Base-by-base conservation (phyloP, 305 asterid species). In the Fraxinus ornus region DNA sequence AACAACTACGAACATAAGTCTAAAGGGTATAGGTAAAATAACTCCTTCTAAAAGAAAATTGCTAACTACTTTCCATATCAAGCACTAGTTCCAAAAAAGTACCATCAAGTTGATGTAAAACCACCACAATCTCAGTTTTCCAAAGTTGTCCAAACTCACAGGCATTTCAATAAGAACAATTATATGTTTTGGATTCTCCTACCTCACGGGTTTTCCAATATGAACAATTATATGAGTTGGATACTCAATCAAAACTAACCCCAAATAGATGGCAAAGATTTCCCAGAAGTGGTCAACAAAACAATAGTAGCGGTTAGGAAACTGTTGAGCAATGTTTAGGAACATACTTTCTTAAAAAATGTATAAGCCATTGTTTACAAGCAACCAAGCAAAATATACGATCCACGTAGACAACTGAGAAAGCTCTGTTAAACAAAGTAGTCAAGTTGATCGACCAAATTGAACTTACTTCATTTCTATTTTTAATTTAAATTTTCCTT, bases 281-380 rank as follows among this genome's bases (percentile, higher is more conserved):
- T 28, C 70, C 36, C 15, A 75, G 5, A 52, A 75, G 8, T 35
- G 47, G n/a, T 64, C 41, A 35, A 32, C 35, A 44, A 33, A 79
- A 37, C 77, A 6, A n/a, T 30, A 77, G 52, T 66, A 64, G 36
- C 52, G 68, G 12, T 55, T 74, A 44, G 12, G 64, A n/a, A 28
- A 24, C 41, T 19, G 32, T 66, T 77, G 12, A 47, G 30, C 30
- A 60, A 60, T 21, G 13, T 21, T 26, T 21, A 60, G 32, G 15
- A 26, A 60, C 70, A 21, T 60, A 60, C 70, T 60, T 21, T 22
- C 70, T 8, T 55, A 44, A 60, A 26, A 60, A 60, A 60, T 21
- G 32, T 7, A 79, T 22, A 33, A 49, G 77, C 79, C 64, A 72
- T 47, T 0, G 24, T 77, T 79, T 70, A 84, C 60, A 79, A 81